Percentiles rank a stretch among this genome's conserved stretches.
These are phyloP conservation scores for Suillus paluster DNA, from an alignment of 768 basidiomycete genomes.

Conservation along the genomic window DNA sequence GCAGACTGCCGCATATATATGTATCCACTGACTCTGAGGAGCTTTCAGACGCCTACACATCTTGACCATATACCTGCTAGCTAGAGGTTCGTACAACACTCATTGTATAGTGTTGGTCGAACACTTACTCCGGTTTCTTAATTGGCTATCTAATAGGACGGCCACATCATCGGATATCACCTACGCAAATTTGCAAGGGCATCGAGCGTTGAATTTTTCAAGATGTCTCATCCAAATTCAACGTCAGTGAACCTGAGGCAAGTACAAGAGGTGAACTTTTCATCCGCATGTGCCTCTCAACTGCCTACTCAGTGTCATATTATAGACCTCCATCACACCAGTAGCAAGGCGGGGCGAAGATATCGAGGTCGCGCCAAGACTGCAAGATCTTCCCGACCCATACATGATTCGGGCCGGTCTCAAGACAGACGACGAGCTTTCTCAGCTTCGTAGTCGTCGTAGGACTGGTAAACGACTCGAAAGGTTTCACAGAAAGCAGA, in stretches of 20 bases:
- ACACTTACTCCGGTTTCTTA: not conserved
- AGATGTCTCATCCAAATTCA: constrained; percentile 4
- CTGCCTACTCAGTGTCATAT: constrained; percentile 1
- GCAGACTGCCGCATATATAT: not conserved
- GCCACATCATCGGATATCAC: not conserved
- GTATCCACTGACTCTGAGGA: not conserved
- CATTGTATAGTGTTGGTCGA: not conserved
- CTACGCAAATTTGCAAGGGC: no score
- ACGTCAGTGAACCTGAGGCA: constrained; percentile 8
- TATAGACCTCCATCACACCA: not conserved
- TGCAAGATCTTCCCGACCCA: constrained; percentile 56
- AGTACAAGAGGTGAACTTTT: constrained; percentile 15
- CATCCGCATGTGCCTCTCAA: not conserved
- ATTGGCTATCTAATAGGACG: not conserved
- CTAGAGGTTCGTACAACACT: not conserved
- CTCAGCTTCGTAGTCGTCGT: constrained; percentile 57
- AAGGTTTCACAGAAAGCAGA: constrained; percentile 71
- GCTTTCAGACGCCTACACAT: not conserved
- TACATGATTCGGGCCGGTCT: constrained; percentile 66
- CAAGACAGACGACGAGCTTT: constrained; percentile 65
- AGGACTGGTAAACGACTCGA: constrained; percentile 67
- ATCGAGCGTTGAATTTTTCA: not conserved
- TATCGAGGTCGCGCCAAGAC: not conserved
- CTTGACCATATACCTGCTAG: not conserved
- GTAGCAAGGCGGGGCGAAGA: not conserved